Conservation (phyloP, 139 green algal genomes). For the Trebouxia sp. region DNA sequence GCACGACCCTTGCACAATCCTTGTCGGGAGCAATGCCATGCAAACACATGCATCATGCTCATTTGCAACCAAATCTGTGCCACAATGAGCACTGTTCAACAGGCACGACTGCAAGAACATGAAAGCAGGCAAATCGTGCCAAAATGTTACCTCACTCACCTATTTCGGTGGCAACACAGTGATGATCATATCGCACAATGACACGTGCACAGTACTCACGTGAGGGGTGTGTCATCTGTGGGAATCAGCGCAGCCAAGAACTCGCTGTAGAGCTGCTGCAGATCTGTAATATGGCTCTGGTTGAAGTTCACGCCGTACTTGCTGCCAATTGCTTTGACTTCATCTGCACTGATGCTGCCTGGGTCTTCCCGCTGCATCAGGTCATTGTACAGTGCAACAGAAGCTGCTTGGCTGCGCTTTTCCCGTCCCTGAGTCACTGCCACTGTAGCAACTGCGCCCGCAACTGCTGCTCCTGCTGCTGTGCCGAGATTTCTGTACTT, state of each 20-base stretch:
- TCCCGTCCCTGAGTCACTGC: constrained; percentile 51
- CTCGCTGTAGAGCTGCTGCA: constrained; percentile 81
- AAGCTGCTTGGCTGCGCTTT: constrained; percentile 63
- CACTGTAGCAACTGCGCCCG: constrained; percentile 48
- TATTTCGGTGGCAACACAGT: too few species aligned
- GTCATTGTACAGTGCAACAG: constrained; percentile 77
- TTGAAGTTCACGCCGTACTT: constrained; percentile 76
- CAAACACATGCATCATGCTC: too few species aligned
- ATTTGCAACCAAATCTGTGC: too few species aligned
- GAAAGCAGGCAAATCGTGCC: too few species aligned
- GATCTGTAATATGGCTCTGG: constrained; percentile 53
- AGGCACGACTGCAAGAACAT: too few species aligned
- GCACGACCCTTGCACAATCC: too few species aligned
- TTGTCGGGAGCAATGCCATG: too few species aligned
- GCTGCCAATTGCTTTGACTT: constrained; percentile 61
- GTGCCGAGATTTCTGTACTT: constrained; percentile 43
- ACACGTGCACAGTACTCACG: constrained; percentile 34
- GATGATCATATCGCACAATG: too few species aligned
- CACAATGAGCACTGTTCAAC: too few species aligned
- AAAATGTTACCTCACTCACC: too few species aligned
- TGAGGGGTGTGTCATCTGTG: constrained; percentile 71
- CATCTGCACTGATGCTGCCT: constrained; percentile 50
- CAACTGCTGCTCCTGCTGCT: constrained; percentile 44
- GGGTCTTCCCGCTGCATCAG: constrained; percentile 69
- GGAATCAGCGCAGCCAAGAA: constrained; percentile 89